Evolutionary conservation across 176 grass and related monocot genomes (phyloP).

Genomic region (Musa itinerans): DNA sequence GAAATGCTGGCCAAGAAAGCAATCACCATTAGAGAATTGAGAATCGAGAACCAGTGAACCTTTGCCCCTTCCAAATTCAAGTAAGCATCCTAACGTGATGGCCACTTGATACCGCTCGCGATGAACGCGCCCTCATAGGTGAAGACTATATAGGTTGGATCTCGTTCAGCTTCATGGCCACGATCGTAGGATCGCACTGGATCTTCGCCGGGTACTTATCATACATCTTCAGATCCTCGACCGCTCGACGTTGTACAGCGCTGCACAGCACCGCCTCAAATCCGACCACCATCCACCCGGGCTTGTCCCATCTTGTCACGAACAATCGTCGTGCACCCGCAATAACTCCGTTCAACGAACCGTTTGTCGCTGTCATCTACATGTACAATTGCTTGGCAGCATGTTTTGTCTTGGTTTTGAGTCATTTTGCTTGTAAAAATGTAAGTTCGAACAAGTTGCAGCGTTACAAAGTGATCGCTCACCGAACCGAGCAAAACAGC

Average conservation of each 20-base stretch:
- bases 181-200: conserved; percentile 30
- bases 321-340: too few relatives aligned
- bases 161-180: conserved; percentile 32
- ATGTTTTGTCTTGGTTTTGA: too few relatives aligned
- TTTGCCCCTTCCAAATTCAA: conserved; percentile 45
- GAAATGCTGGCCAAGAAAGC: conserved; percentile 46
- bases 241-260: conserved; percentile 22
- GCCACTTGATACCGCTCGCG: conserved; percentile 43
- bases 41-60: conserved; percentile 81
- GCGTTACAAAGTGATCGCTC: too few relatives aligned
- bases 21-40: conserved; percentile 52
- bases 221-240: conserved; percentile 29
- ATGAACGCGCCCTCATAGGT: conserved; percentile 45
- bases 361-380: too few relatives aligned
- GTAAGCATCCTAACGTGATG: conserved; percentile 63
- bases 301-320: not conserved
- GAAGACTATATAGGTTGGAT: conserved; percentile 30
- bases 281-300: conserved; percentile 48
- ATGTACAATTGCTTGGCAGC: too few relatives aligned
- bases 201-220: conserved; percentile 34
- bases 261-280: conserved; percentile 63
- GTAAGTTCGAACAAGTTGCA: too few relatives aligned
- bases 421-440: too few relatives aligned
- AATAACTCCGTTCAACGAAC: too few relatives aligned
- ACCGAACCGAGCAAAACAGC: too few relatives aligned